Conservation (phyloP, 2,329 filamentous ascomycete genomes). For the Onygenales sp. region DNA sequence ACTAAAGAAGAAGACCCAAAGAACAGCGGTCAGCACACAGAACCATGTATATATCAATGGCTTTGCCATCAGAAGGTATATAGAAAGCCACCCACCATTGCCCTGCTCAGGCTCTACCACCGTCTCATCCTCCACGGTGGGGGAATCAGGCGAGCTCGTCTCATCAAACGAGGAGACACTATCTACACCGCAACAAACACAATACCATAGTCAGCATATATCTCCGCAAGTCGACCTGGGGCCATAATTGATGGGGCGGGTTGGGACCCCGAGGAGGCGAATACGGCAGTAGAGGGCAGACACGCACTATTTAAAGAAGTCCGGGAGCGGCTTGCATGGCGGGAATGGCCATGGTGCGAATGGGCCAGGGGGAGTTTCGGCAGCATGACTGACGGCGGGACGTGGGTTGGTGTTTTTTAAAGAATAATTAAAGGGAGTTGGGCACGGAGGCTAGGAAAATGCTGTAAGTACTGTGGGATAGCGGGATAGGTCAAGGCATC, state of each 20-base stretch:
- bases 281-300: conserved; percentile 2
- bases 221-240: conserved; percentile 3
- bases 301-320: conserved; percentile 30
- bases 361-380: conserved; percentile 11
- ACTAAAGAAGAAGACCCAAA: conserved; percentile 44
- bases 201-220: conserved; percentile 20
- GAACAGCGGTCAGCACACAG: conserved; percentile 8
- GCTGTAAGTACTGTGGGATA: neutral
- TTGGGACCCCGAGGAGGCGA: neutral
- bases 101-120: conserved; percentile 87
- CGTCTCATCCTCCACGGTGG: conserved; percentile 60
- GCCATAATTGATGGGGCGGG: neutral
- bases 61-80: neutral
- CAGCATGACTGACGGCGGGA: conserved; percentile 18
- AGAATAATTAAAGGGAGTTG: too few relatives aligned
- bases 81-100: conserved; percentile 56
- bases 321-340: conserved; percentile 16
- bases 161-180: conserved; percentile 52
- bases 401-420: neutral
- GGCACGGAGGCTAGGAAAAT: neutral
- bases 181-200: conserved; percentile 25
- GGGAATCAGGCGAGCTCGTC: conserved; percentile 22
- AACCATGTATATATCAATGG: neutral
- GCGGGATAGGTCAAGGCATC: neutral
- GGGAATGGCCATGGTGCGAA: conserved; percentile 22